Evolutionary conservation across 2,329 filamentous ascomycete species (phyloP).

Genomic region (Fusarium sterilihyphosum): DNA sequence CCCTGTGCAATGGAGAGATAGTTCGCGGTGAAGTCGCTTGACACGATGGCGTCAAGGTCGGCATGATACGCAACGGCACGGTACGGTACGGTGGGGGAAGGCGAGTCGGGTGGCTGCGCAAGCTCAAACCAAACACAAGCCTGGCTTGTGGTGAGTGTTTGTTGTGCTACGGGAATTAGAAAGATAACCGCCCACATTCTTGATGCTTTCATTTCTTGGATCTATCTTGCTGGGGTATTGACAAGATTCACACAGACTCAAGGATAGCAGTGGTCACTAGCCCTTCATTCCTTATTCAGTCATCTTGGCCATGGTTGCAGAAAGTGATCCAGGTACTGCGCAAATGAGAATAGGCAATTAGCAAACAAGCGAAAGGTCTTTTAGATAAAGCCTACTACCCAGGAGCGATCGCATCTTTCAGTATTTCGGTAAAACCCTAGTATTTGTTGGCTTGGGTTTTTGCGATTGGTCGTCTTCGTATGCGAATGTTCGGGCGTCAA

Average conservation of each 20-base stretch:
- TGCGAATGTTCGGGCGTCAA: not conserved
- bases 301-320: not conserved
- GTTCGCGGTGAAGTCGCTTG: not conserved
- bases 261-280: not conserved
- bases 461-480: not conserved
- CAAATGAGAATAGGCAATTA: not conserved
- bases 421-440: not conserved
- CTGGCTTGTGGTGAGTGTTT: not conserved
- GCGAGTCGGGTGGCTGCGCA: slow-evolving; percentile 25
- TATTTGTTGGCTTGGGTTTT: not conserved
- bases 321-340: not conserved
- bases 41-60: not conserved
- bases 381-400: not conserved
- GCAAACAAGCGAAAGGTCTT: not conserved
- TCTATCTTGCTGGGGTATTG: not conserved
- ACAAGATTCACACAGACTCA: not conserved
- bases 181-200: not conserved
- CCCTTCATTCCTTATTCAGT: not conserved
- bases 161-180: not conserved
- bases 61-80: not conserved
- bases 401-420: not conserved
- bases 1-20: not conserved
- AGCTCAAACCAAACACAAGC: slow-evolving; percentile 12
- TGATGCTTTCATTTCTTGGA: not conserved
- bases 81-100: not conserved